Conservation (phyloP, 345 rosid genomes). For the Cochlearia excelsa region DNA sequence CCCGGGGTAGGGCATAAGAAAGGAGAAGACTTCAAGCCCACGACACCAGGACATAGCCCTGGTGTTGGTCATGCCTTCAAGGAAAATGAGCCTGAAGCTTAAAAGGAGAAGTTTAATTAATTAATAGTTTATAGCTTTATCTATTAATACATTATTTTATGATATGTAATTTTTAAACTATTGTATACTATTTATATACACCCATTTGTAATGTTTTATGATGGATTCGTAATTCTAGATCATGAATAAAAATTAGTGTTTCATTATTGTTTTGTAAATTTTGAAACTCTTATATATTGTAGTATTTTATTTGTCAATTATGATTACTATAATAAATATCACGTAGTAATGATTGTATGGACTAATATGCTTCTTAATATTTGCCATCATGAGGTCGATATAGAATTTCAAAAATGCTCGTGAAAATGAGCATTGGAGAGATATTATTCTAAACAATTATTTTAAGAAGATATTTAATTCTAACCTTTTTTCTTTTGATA, state of each 20-base stretch:
- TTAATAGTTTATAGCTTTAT: slow-evolving; percentile 16
- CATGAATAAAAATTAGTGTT: slow-evolving; percentile 25
- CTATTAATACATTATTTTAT: slow-evolving; percentile 11
- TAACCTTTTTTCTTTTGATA: too few species aligned
- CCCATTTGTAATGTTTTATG: slow-evolving; percentile 14
- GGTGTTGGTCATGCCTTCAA: slow-evolving; percentile 47
- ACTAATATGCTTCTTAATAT: not conserved
- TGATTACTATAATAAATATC: not conserved
- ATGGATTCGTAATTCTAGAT: slow-evolving; percentile 31
- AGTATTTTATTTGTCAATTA: not conserved
- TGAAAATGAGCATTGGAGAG: not conserved
- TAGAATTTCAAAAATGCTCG: slow-evolving; percentile 10
- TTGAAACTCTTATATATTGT: slow-evolving; percentile 13
- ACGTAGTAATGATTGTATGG: not conserved
- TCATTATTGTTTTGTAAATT: not conserved
- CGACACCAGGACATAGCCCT: slow-evolving; percentile 51
- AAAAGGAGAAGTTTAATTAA: not conserved
- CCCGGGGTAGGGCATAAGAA: slow-evolving; percentile 31
- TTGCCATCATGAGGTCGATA: slow-evolving; percentile 1
- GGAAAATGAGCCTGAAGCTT: slow-evolving; percentile 37
- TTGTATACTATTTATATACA: not conserved
- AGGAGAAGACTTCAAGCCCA: slow-evolving; percentile 47
- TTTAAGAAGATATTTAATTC: not conserved
- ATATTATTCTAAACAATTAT: not conserved
- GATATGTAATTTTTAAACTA: slow-evolving; percentile 8